These are phyloP conservation scores for Aspergillus baeticus DNA, from an alignment of 495 filamentous ascomycete genomes.

Conservation along the genomic window DNA sequence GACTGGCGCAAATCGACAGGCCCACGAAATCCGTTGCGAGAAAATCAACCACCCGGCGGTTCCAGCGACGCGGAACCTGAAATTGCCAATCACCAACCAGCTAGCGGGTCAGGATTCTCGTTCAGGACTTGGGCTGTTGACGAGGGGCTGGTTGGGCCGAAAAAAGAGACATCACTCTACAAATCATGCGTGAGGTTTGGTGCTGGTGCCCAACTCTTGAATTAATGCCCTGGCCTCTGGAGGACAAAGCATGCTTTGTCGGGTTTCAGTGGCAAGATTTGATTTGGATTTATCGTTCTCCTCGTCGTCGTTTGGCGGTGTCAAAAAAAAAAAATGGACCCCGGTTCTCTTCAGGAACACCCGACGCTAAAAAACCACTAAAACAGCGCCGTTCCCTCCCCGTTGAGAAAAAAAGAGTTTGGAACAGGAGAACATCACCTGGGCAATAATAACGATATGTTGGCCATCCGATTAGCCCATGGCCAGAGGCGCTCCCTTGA, in stretches of 20 bases:
- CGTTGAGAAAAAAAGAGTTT: background rate
- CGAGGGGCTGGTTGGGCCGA: background rate
- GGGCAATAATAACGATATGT: background rate
- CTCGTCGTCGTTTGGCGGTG: background rate
- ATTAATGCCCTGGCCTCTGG: slow-evolving; percentile 8
- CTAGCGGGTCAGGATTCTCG: background rate
- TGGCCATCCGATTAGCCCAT: background rate
- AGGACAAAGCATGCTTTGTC: too few relatives aligned
- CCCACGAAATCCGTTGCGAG: slow-evolving; percentile 5
- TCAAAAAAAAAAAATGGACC: background rate
- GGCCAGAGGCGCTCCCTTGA: background rate
- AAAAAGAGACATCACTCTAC: background rate
- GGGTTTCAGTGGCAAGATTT: background rate
- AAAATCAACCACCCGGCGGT: background rate
- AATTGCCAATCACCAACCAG: slow-evolving; percentile 7
- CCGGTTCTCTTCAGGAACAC: slow-evolving; percentile 9
- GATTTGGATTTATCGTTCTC: background rate
- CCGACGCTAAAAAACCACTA: slow-evolving; percentile 4
- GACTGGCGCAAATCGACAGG: slow-evolving; percentile 13
- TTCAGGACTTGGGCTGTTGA: background rate
- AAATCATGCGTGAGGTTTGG: slow-evolving; percentile 15
- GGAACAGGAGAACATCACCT: slow-evolving; percentile 14
- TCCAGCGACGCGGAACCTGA: slow-evolving; percentile 14
- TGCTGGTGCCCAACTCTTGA: slow-evolving; percentile 25
- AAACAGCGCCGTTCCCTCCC: background rate